Conservation (phyloP, 495 filamentous ascomycete species). For the Xylaria palmicola region DNA sequence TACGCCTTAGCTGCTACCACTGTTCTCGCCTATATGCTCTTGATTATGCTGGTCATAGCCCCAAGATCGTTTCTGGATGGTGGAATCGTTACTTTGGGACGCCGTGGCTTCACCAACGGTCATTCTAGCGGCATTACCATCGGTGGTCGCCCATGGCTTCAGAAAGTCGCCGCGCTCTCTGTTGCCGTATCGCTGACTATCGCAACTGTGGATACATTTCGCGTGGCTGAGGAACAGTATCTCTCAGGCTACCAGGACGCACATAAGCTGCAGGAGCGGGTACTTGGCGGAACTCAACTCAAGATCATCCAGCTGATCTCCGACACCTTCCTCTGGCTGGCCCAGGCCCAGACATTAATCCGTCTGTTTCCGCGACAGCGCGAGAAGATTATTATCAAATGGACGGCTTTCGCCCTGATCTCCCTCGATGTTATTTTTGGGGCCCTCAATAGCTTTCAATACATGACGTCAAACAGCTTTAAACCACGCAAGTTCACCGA, state of each 20-base stretch:
- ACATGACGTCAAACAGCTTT: constrained; percentile 49
- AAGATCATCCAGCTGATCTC: constrained; percentile 87
- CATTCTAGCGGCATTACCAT: constrained; percentile 75
- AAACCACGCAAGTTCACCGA: constrained; percentile 75
- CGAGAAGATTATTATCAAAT: constrained; percentile 98
- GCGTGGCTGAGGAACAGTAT: constrained; percentile 78
- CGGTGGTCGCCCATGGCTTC: constrained; percentile 91
- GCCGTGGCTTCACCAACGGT: constrained; percentile 81
- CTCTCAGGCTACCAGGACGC: constrained; percentile 68
- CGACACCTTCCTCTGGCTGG: constrained; percentile 93
- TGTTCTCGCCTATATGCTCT: constrained; percentile 86
- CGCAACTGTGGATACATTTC: constrained; percentile 85
- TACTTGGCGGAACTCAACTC: constrained; percentile 79
- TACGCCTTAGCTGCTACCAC: constrained; percentile 91
- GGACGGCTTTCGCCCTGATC: constrained; percentile 93
- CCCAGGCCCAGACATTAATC: constrained; percentile 94
- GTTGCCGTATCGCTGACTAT: constrained; percentile 92
- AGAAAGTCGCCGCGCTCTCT: constrained; percentile 87
- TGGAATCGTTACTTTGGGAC: constrained; percentile 75
- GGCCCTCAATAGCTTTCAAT: constrained; percentile 82
- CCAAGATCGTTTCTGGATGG: constrained; percentile 85
- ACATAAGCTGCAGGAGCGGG: constrained; percentile 63
- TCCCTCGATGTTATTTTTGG: constrained; percentile 85
- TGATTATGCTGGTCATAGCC: constrained; percentile 92
- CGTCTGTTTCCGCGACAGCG: constrained; percentile 93